Conservation (phyloP, 176 grass and related monocot species). For the Themeda triandra region DNA sequence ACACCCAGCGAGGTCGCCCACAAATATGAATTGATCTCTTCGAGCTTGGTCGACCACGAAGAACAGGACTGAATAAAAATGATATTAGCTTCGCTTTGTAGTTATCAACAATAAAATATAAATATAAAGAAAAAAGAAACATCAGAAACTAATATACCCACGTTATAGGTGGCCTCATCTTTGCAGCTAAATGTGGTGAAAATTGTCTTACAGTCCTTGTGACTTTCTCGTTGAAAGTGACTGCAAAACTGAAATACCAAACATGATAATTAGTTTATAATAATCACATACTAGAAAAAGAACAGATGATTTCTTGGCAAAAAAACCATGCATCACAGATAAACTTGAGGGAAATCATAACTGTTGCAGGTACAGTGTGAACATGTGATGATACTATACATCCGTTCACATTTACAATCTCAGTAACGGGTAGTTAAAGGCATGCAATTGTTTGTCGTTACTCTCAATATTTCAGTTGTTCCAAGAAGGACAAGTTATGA, state of each 20-base stretch:
- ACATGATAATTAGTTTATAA: constrained; percentile 32
- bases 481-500: background rate
- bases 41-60: constrained; percentile 72
- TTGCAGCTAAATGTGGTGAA: constrained; percentile 98
- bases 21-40: constrained; percentile 99
- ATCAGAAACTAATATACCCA: constrained; percentile 33
- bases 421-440: background rate
- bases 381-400: background rate
- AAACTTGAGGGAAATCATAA: background rate
- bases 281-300: background rate
- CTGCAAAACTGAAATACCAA: constrained; percentile 64
- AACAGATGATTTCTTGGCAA: background rate
- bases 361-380: background rate
- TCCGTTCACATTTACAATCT: background rate
- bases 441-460: background rate
- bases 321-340: background rate
- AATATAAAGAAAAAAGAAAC: constrained; percentile 1
- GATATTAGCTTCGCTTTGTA: background rate
- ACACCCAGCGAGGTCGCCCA: constrained; percentile 84
- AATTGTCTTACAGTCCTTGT: constrained; percentile 85
- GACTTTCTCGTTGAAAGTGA: constrained; percentile 95
- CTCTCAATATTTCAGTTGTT: background rate
- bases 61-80: constrained; percentile 61
- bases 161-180: constrained; percentile 88
- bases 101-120: background rate